Percentiles rank a stretch among this genome's conserved stretches.
phyloP scores from a whole-genome alignment of 1,139 yeast genomes.

The Kurtzmaniella natalensis region DNA sequence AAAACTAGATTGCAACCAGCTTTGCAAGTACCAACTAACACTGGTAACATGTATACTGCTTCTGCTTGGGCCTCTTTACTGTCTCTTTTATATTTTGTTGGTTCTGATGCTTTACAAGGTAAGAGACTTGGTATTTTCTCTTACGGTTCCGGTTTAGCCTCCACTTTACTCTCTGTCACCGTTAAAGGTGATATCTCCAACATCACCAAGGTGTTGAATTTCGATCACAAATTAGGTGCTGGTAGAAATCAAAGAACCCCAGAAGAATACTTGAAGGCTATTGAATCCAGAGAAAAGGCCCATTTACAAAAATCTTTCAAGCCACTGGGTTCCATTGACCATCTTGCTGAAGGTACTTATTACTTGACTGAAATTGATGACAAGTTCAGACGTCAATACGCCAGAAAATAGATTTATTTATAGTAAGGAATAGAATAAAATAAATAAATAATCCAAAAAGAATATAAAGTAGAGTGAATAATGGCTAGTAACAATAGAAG shows the following conservation, averaged over 20 bases:
- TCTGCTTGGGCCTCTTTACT: conserved; percentile 86
- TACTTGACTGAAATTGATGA: conserved; percentile 84
- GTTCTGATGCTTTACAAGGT: conserved; percentile 66
- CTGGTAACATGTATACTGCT: conserved; percentile 98
- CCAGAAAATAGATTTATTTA: conserved; percentile 39
- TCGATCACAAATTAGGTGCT: conserved; percentile 61
- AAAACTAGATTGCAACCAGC: conserved; percentile 76
- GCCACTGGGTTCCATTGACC: conserved; percentile 77
- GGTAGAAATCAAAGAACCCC: conserved; percentile 71
- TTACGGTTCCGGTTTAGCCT: conserved; percentile 96
- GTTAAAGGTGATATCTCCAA: conserved; percentile 77
- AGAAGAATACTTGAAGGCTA: conserved; percentile 73
- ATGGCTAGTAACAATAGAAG: too few relatives aligned
- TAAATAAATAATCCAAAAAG: background rate
- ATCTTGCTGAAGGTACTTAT: conserved; percentile 71
- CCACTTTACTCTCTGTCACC: conserved; percentile 76
- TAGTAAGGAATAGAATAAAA: conserved; percentile 5
- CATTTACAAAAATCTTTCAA: conserved; percentile 74
- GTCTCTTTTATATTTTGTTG: conserved; percentile 74
- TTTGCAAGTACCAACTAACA: conserved; percentile 85
- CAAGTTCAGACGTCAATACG: conserved; percentile 80
- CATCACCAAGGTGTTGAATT: conserved; percentile 62
- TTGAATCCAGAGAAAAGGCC: conserved; percentile 82
- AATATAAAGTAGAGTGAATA: too few relatives aligned
- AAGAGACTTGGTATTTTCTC: conserved; percentile 93